phyloP scores from a whole-genome alignment of 139 green algal species.

The Chlorella ohadii region DNA sequence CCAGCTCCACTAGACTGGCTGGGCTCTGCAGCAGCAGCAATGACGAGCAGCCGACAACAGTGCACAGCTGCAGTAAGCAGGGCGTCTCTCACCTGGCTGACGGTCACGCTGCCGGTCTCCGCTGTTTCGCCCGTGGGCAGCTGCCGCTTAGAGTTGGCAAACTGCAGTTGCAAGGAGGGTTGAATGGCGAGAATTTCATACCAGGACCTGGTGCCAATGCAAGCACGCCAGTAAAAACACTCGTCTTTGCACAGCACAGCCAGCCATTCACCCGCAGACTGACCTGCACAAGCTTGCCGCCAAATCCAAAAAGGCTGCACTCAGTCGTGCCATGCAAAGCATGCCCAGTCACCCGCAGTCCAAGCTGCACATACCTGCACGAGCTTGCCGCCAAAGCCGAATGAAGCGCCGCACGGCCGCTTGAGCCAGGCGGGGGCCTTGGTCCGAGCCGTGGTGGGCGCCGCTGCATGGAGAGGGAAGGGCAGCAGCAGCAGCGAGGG shows the following conservation, averaged over 20 bases:
- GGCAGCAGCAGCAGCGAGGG: not conserved
- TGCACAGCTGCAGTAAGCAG: too few species aligned
- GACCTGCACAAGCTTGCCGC: conserved; percentile 73
- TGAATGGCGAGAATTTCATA: not conserved
- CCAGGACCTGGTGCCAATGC: too few species aligned
- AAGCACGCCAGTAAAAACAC: too few species aligned
- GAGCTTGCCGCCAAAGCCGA: conserved; percentile 91
- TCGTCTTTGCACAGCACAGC: too few species aligned
- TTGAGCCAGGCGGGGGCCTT: conserved; percentile 88
- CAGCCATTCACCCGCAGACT: not conserved
- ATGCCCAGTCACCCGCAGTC: too few species aligned
- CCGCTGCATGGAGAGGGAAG: not conserved
- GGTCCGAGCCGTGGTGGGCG: conserved; percentile 20
- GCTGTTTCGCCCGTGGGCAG: conserved; percentile 41
- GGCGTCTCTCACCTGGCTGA: conserved; percentile 44
- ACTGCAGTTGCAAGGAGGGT: not conserved
- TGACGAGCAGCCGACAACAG: not conserved
- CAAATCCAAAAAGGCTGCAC: conserved; percentile 81
- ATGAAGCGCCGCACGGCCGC: conserved; percentile 75
- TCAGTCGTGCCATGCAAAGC: too few species aligned
- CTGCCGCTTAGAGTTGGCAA: conserved; percentile 66
- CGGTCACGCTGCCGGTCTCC: conserved; percentile 26
- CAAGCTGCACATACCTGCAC: conserved; percentile 29
- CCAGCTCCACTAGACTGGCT: too few species aligned
- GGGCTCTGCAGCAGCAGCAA: too few species aligned